Percentiles rank a stretch among this genome's conserved stretches.
phyloP scores from a whole-genome alignment of 805 yeast species.

The Candida ovalis region DNA sequence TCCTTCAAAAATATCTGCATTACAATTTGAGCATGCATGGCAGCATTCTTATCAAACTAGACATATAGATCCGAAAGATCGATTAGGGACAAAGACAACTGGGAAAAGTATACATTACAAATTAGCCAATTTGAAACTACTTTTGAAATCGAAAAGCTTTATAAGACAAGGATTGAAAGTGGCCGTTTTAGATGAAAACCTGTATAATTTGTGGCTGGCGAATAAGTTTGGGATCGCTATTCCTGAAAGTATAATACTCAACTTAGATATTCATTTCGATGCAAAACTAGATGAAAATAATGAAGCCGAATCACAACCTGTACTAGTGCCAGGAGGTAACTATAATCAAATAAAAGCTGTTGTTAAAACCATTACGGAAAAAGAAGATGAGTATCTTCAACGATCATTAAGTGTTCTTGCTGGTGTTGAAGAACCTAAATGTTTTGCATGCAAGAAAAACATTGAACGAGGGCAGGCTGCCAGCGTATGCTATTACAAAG shows the following conservation, averaged over 20 bases:
- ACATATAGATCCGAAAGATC: slow-evolving; percentile 41
- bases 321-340: slow-evolving; percentile 25
- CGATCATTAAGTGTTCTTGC: slow-evolving; percentile 13
- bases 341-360: slow-evolving; percentile 26
- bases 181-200: slow-evolving; percentile 37
- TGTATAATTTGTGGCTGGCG: slow-evolving; percentile 32
- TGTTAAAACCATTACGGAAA: slow-evolving; percentile 7
- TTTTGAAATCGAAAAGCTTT: slow-evolving; percentile 44
- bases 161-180: slow-evolving; percentile 41
- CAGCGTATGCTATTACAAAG: slow-evolving; percentile 23
- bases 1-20: slow-evolving; percentile 62
- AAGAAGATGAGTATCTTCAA: slow-evolving; percentile 15
- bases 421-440: slow-evolving; percentile 3
- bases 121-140: slow-evolving; percentile 43
- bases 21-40: slow-evolving; percentile 84
- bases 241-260: slow-evolving; percentile 21
- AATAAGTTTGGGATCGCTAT: slow-evolving; percentile 30
- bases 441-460: slow-evolving; percentile 14
- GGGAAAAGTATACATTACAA: slow-evolving; percentile 43
- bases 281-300: slow-evolving; percentile 1
- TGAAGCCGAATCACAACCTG: slow-evolving; percentile 2
- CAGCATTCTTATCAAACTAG: slow-evolving; percentile 69
- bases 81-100: slow-evolving; percentile 37
- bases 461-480: slow-evolving; percentile 13
- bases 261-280: slow-evolving; percentile 5